Conservation (phyloP, 2,329 filamentous ascomycete species). For the Pseudogymnoascus sp. region DNA sequence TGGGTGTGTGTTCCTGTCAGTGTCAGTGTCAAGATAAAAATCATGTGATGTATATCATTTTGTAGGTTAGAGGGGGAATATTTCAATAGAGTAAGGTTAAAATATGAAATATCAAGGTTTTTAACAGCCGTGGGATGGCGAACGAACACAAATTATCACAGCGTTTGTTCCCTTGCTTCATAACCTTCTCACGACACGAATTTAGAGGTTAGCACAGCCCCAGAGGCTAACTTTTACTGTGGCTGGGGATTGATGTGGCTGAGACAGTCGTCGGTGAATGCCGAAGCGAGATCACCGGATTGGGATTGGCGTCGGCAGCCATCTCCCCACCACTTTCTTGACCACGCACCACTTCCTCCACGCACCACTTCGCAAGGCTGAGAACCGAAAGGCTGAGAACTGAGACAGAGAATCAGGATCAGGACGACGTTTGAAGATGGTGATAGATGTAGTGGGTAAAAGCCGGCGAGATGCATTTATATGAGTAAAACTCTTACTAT, state of each 20-base stretch:
- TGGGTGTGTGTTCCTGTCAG: neutral
- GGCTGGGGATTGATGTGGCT: neutral
- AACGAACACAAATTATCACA: neutral
- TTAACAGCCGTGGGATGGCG: neutral
- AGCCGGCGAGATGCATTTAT: neutral
- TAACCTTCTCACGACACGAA: neutral
- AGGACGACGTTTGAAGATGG: neutral
- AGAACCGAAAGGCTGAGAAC: neutral
- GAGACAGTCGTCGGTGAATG: neutral
- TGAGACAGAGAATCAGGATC: neutral
- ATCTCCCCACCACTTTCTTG: neutral
- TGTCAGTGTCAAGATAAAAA: neutral
- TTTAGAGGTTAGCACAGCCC: neutral
- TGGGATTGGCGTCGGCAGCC: neutral
- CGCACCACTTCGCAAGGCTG: neutral
- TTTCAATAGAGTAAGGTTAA: neutral
- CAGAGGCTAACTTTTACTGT: neutral
- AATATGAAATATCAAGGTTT: neutral
- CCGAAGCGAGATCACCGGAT: neutral
- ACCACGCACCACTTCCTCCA: neutral
- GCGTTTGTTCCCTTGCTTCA: neutral
- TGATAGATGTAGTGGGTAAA: neutral
- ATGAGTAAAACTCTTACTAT: neutral
- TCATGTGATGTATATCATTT: neutral
- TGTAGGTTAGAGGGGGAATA: neutral